phyloP scores from a whole-genome alignment of 108 stramenopile species.

The Nitzschia sp. region DNA sequence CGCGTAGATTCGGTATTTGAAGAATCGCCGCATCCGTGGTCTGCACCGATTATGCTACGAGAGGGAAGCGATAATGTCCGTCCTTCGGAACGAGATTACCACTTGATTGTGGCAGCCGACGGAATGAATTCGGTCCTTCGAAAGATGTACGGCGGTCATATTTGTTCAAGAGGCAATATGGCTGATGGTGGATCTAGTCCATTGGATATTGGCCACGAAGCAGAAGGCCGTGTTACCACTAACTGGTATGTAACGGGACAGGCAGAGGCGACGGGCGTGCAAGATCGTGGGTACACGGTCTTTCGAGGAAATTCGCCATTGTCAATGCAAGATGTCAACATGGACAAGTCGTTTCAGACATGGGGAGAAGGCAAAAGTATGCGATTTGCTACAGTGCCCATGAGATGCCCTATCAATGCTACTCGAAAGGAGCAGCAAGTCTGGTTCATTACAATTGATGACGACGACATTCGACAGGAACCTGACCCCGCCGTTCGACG shows the following conservation, averaged over 20 bases:
- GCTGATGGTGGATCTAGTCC: constrained; percentile 17
- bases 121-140: constrained; percentile 75
- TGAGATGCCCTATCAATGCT: constrained; percentile 38
- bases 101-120: constrained; percentile 85
- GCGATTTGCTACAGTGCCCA: constrained; percentile 88
- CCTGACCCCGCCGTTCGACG: constrained; percentile 50
- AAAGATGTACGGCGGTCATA: constrained; percentile 69
- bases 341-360: constrained; percentile 74
- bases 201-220: constrained; percentile 1
- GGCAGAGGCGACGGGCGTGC: constrained; percentile 53
- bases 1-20: constrained; percentile 53
- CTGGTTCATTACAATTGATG: constrained; percentile 88
- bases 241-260: constrained; percentile 62
- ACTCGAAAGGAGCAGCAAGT: constrained; percentile 53
- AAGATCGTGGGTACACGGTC: constrained; percentile 81
- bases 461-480: constrained; percentile 47
- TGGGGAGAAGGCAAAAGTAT: constrained; percentile 78
- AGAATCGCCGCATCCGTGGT: constrained; percentile 51
- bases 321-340: constrained; percentile 41
- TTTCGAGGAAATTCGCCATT: constrained; percentile 83
- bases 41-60: constrained; percentile 39
- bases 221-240: constrained; percentile 13
- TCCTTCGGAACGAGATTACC: constrained; percentile 57
- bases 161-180: constrained; percentile 16
- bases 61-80: constrained; percentile 12